A percentile compares a stretch with the other conserved stretches of the same genome.
phyloP scores from a whole-genome alignment of 306 rosid genomes.

The Fragaria vesca region DNA sequence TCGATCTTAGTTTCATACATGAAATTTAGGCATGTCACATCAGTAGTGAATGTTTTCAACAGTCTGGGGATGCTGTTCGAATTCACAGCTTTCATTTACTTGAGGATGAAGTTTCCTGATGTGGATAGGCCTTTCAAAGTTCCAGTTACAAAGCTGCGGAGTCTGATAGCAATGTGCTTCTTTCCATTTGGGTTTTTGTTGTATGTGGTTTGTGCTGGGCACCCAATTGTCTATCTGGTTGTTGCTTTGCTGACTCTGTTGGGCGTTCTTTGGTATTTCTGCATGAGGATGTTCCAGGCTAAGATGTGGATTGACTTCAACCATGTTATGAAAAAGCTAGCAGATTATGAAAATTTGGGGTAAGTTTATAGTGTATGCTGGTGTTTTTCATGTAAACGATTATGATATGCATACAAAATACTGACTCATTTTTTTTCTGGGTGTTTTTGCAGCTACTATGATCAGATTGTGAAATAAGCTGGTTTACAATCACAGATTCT shows the following conservation, averaged over 20 bases:
- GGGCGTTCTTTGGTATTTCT: conserved; percentile 44
- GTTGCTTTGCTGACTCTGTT: conserved; percentile 40
- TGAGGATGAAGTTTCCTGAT: conserved; percentile 46
- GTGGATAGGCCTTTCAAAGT: conserved; percentile 42
- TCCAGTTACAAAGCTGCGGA: conserved; percentile 40
- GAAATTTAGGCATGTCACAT: conserved; percentile 32
- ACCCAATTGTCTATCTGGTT: conserved; percentile 42
- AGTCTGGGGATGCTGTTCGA: conserved; percentile 62
- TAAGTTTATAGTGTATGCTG: not conserved
- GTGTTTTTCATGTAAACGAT: not conserved
- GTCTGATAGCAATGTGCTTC: conserved; percentile 43
- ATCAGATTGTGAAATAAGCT: conserved; percentile 15
- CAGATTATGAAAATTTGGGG: conserved; percentile 23
- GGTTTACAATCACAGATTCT: not conserved
- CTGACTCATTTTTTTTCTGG: not conserved
- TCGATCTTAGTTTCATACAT: conserved; percentile 42
- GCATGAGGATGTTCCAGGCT: conserved; percentile 34
- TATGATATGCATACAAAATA: not conserved
- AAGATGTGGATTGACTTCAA: conserved; percentile 24
- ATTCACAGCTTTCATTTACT: conserved; percentile 53
- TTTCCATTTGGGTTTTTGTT: conserved; percentile 50
- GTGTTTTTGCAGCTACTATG: conserved; percentile 24
- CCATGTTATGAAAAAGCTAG: conserved; percentile 6
- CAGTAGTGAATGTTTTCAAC: conserved; percentile 52
- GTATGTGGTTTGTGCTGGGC: conserved; percentile 44